Evolutionary conservation across 169 alveolate genomes (phyloP), one percentile per base, ranked within the genome.

Genomic region (Eimeria maxima): DNA sequence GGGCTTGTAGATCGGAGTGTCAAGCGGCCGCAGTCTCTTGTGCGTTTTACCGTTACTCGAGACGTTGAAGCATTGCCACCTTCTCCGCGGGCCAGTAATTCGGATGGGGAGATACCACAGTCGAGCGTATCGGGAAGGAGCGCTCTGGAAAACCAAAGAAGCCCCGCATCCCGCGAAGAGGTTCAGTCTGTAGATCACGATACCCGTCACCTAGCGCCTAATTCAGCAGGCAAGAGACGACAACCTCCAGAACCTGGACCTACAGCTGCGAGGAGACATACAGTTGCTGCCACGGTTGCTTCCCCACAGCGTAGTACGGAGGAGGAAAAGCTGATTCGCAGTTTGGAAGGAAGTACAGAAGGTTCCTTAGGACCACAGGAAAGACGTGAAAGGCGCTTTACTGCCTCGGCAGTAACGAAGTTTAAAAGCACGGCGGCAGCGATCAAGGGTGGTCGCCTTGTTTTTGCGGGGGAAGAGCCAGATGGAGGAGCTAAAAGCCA

Each of bases 1-100:
- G 65, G 45, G 45, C 22, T 6, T 42, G 60, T 6, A 20, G 83
- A 50, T 27, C 47, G 88, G 88, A 50, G 11, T 78, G 44, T 45
- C 65, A n/a, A 24, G 42, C 45, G n/a, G 88, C 65, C 42, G 65
- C 67, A 78, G 13, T 22, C 27, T 53, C 57, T 13, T 87, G 67
- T 50, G 47, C 94, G 83, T 50, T 87, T 87, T 60, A 11, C 83
- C 18, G 16, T 29, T 20, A 42, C 53, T 22, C 83, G 67, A 65
- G 63, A 29, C 27, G 60, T 87, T 38, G 83, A 60, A 74, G 83
- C 94, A n/a, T 44, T 44, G 83, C 94, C 94, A 29, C 94, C 94
- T 22, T 60, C 94, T 65, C 63, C 83, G n/a, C 81, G 22, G 24
- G 83, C 44, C 27, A 65, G 65, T 65, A 24, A 65, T 10, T 42